These are phyloP conservation scores for Gloeopeniophorella convolvens DNA, from an alignment of 768 basidiomycete species.

Conservation along the genomic window DNA sequence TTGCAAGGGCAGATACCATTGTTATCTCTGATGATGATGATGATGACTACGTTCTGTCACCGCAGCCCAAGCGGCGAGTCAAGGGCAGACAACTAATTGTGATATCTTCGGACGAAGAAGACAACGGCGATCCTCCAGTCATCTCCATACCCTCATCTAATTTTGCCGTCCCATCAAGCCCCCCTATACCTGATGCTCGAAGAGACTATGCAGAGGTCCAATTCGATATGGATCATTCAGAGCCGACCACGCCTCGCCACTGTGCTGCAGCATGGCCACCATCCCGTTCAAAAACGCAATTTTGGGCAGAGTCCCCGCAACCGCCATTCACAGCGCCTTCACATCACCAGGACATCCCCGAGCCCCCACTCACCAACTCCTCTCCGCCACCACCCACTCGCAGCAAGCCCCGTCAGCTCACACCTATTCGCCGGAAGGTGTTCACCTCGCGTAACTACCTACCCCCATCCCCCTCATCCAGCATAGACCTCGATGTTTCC, in stretches of 20 bases:
- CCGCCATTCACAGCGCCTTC: too few relatives aligned
- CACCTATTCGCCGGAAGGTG: constrained; percentile 52
- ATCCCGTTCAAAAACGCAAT: neutral
- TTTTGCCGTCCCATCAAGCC: too few relatives aligned
- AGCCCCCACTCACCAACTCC: neutral
- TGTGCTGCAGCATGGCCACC: neutral
- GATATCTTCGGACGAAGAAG: constrained; percentile 48
- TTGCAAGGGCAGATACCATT: neutral
- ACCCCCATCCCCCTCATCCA: constrained; percentile 50
- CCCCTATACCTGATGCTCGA: too few relatives aligned
- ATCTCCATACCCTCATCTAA: neutral
- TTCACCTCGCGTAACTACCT: constrained; percentile 32
- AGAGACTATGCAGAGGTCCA: too few relatives aligned
- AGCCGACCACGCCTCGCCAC: neutral
- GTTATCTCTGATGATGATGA: constrained; percentile 21
- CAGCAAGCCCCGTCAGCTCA: constrained; percentile 52
- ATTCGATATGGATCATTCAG: neutral
- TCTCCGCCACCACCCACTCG: constrained; percentile 11
- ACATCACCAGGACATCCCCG: constrained; percentile 1
- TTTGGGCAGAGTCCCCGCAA: constrained; percentile 14
- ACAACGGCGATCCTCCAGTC: neutral
- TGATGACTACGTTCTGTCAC: constrained; percentile 18
- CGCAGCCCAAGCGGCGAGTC: constrained; percentile 15
- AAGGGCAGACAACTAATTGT: constrained; percentile 25
- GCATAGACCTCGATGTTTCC: constrained; percentile 43